Evolutionary conservation across 805 yeast species (phyloP).

Genomic region (Candida sithepensis): DNA sequence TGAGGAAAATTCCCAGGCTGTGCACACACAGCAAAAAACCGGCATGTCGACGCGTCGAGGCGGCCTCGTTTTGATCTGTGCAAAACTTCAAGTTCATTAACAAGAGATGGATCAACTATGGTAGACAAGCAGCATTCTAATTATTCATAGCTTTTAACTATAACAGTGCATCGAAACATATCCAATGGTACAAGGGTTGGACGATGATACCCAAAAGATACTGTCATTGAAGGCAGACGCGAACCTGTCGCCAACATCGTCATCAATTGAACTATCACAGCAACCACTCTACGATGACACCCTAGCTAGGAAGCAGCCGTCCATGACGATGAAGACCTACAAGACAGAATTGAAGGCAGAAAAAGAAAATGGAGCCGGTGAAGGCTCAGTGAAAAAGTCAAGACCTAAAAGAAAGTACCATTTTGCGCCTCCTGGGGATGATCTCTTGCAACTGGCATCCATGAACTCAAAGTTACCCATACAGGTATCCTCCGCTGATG

Average conservation of each 20-base stretch:
- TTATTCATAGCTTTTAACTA: too few species aligned
- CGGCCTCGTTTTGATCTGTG: too few species aligned
- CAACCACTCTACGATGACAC: conserved; percentile 1
- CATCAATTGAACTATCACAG: neutral
- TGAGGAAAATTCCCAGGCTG: too few species aligned
- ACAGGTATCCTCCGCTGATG: neutral
- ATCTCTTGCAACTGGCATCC: neutral
- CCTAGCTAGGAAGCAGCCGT: neutral
- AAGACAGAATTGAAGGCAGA: neutral
- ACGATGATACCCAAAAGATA: neutral
- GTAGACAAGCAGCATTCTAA: too few species aligned
- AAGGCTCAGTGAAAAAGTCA: neutral
- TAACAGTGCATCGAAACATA: too few species aligned
- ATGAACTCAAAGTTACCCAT: neutral
- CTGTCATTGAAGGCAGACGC: neutral
- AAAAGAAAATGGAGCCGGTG: neutral
- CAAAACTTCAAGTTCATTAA: too few species aligned
- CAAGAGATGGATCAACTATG: too few species aligned
- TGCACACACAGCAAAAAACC: too few species aligned
- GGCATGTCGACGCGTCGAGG: too few species aligned
- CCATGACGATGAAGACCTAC: neutral
- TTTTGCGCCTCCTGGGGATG: neutral
- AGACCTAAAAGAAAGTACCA: neutral
- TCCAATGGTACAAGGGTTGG: neutral
- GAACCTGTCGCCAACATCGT: neutral